Evolutionary conservation across 2,329 filamentous ascomycete genomes (phyloP), one percentile per base, ranked within the genome.

Genomic region (Tolypocladium sp.): DNA sequence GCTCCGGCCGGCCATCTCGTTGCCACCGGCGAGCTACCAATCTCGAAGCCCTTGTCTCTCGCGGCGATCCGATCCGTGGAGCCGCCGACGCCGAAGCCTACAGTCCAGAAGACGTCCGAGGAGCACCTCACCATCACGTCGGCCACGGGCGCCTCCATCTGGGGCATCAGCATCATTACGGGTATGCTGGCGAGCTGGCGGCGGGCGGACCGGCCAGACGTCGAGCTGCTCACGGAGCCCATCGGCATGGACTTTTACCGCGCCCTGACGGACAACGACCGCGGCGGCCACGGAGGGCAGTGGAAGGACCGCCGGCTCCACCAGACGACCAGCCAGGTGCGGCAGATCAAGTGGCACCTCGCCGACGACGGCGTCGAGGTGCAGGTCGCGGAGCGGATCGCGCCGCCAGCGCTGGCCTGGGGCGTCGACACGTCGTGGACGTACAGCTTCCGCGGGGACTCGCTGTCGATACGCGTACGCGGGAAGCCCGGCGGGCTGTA

Each of bases 211-310:
- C 58, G 63, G 3, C 66, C 69, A 0, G 55, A 67, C 9, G 59
- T 62, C 30, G 78, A 79, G 62, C 66, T 81, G 35, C 73, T 83
- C 55, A 76, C 75, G 4, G 67, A 75, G 37, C 77, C 79, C 0
- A 65, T 79, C 2, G 63, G 71, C 2, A 74, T 86, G 46, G 77
- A 79, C 62, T 82, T 89, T 68, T 88, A 86, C 74, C 84, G 86
- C 44, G 82, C 87, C 0, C 76, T 81, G 42, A 89, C 86, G 0
- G 84, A 89, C 71, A 89, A 89, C 67, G 86, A 89, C 67, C 75
- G 77, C 4, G 80, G 80, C 0, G 74, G 76, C 8, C 82, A 83
- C 63, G 85, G 83, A 1, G 73, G 76, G 57, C 78, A 86, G 61
- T 89, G 86, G 86, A 70, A 75, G 13, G 74, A 77, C 22, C 66